Base-by-base conservation (phyloP, 495 filamentous ascomycete genomes). In the Trichocladium uniseriatum region DNA sequence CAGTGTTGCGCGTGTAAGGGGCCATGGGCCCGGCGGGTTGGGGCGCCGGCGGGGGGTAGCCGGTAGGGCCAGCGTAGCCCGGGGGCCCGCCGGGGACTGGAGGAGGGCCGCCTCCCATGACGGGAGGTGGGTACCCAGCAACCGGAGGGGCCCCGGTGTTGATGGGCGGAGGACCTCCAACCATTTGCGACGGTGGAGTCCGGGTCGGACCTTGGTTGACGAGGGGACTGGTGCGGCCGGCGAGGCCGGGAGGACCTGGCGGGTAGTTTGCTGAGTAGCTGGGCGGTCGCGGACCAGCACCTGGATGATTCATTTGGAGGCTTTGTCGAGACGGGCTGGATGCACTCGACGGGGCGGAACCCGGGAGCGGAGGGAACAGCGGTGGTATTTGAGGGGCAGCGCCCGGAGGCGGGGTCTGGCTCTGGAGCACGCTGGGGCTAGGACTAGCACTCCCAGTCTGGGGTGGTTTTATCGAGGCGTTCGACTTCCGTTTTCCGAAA, bases 101-200 rank as follows among this genome's bases (percentile, higher is more conserved):
- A 53, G 76, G 72, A 48, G 74, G 72, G 21, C 69, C 69, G 44
- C 68, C 70, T 21, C 65, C 69, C 57, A 76, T 76, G 58, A 84
- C 67, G 28, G 66, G 65, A 5, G 75, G 75, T 56, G 75, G 75
- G 57, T 78, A 78, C 37, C 74, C 74, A 41, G 68, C 60, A 20
- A 70, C 66, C 54, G 73, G 70, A 45, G 73, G 69, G 41, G 68
- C 71, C 45, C 70, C 72, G 54, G 82, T 86, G 60, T 86, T 86
- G 62, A 88, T 79, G 48, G 85, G 78, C 48, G 82, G 80, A 52
- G 83, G 83, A 47, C 84, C 82, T 57, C 83, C 82, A 56, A 76
- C 71, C 66, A 84, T 77, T 62, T 82, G 78, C 38, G 79, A 72
- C 21, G 75, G 75, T 48, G 76, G 73, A 52, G 74, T 75, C 38